A percentile compares a stretch with the other conserved stretches of the same genome.
Evolutionary conservation across 345 rosid genomes (phyloP).

Genomic region (Salix udensis): DNA sequence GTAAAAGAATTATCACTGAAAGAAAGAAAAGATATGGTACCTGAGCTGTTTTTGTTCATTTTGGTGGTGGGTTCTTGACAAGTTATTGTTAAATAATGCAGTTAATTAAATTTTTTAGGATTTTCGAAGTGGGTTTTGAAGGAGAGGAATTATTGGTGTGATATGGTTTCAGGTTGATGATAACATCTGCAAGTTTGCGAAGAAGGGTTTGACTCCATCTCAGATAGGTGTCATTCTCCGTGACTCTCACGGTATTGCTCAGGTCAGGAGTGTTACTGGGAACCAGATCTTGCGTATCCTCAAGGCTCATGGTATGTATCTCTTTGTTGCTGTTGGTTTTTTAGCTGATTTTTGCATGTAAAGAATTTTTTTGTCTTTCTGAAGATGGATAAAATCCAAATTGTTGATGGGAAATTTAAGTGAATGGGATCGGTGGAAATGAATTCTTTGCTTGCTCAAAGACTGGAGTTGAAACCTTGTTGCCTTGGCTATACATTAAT

Average conservation of each 20-base stretch:
- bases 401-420: neutral
- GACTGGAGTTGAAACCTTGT: neutral
- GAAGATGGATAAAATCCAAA: neutral
- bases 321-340: too few species aligned
- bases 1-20: neutral
- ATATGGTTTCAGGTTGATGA: constrained; percentile 25
- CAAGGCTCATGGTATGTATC: constrained; percentile 23
- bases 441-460: neutral
- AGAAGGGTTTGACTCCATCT: constrained; percentile 32
- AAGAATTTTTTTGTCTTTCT: neutral
- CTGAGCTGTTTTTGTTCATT: neutral
- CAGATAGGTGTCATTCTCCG: constrained; percentile 35
- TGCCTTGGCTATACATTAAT: neutral
- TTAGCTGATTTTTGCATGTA: neutral
- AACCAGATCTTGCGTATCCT: constrained; percentile 33
- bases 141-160: neutral
- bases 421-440: neutral
- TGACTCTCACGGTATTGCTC: constrained; percentile 34
- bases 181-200: constrained; percentile 32
- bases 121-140: neutral
- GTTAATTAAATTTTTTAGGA: neutral
- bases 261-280: constrained; percentile 30
- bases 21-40: neutral
- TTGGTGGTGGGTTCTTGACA: neutral
- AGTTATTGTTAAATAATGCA: neutral